These are phyloP conservation scores for Cyberlindnera galapagoensis DNA, from an alignment of 805 yeast species.

Conservation along the genomic window DNA sequence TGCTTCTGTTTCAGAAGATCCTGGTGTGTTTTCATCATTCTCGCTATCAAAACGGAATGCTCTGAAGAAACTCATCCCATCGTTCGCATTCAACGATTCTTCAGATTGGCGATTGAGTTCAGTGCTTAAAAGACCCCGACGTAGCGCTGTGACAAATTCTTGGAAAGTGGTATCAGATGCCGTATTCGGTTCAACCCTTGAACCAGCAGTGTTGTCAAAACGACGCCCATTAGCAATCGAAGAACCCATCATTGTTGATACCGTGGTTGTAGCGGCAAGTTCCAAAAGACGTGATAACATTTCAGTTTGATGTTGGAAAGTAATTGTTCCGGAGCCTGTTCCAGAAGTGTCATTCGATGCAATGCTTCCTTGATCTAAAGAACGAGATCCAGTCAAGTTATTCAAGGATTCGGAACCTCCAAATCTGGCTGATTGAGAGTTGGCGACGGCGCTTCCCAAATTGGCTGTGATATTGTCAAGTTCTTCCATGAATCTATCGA, in stretches of 20 bases:
- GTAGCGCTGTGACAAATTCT: conserved; percentile 37
- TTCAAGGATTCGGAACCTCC: too few species aligned
- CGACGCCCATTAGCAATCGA: conserved; percentile 22
- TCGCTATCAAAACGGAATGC: conserved; percentile 36
- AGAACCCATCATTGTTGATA: conserved; percentile 31
- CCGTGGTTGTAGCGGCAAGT: conserved; percentile 40
- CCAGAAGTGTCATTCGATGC: too few species aligned
- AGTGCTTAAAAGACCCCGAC: conserved; percentile 32
- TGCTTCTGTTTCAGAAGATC: conserved; percentile 1
- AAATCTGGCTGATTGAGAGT: neutral
- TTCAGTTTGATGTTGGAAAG: conserved; percentile 30
- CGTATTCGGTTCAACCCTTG: conserved; percentile 2
- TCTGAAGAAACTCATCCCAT: conserved; percentile 31
- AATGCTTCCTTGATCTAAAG: too few species aligned
- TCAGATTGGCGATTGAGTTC: too few species aligned
- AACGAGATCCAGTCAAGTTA: too few species aligned
- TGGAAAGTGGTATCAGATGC: conserved; percentile 33
- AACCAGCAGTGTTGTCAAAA: conserved; percentile 23
- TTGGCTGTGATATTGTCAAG: conserved; percentile 19
- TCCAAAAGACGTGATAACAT: conserved; percentile 37
- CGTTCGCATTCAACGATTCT: conserved; percentile 13
- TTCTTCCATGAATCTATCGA: conserved; percentile 20
- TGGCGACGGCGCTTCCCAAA: conserved; percentile 9
- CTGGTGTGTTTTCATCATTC: neutral
- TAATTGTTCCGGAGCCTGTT: conserved; percentile 4